Percentiles rank a stretch among this genome's conserved stretches.
Evolutionary conservation across 306 rosid genomes (phyloP).

Genomic region (Pachyrhizus erosus): DNA sequence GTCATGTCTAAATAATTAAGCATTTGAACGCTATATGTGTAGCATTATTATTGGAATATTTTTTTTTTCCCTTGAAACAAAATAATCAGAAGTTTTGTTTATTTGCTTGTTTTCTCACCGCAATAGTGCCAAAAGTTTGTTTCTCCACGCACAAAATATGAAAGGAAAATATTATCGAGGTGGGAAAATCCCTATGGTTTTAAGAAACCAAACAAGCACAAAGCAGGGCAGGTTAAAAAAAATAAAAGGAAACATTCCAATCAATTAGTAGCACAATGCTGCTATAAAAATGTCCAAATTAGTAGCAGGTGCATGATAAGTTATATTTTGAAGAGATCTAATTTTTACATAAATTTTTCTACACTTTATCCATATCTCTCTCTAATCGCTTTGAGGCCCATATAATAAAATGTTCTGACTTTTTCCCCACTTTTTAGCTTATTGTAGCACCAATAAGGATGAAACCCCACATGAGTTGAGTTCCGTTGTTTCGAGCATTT

Average conservation of each 20-base stretch:
- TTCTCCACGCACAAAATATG: neutral
- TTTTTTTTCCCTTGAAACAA: neutral
- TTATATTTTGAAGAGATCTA: no score
- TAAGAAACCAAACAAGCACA: neutral
- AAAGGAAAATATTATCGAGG: neutral
- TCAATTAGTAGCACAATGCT: neutral
- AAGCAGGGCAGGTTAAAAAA: neutral
- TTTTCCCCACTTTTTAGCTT: no score
- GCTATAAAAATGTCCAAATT: neutral
- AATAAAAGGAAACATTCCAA: neutral
- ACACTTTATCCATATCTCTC: neutral
- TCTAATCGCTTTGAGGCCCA: no score
- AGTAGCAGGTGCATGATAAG: neutral
- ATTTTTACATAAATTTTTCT: no score
- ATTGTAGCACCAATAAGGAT: neutral
- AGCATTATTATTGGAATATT: neutral
- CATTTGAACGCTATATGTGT: constrained; percentile 16
- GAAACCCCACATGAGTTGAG: neutral
- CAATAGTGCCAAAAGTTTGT: neutral
- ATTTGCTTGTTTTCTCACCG: neutral
- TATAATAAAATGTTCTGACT: no score
- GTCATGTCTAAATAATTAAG: constrained; percentile 1
- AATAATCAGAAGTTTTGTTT: neutral
- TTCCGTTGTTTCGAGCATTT: neutral
- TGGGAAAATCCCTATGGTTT: neutral